Evolutionary conservation across 2,329 filamentous ascomycete species (phyloP), one percentile per base, ranked within the genome.

Genomic region (Juglanconis juglandina): DNA sequence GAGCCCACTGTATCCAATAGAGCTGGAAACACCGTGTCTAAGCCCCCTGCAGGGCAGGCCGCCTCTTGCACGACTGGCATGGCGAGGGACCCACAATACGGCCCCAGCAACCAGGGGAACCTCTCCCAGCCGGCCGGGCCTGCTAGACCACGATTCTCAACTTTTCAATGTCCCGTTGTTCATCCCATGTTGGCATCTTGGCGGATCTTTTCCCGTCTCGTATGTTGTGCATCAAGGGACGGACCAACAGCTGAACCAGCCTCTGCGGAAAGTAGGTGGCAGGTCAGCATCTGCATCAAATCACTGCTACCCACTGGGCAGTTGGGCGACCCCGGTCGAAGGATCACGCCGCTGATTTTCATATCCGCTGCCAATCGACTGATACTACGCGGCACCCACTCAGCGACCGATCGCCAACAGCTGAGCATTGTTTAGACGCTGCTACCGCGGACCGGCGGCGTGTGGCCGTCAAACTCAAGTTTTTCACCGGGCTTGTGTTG

Each of bases 261-360:
- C 41, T 24, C 17, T 47, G 4, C 14, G 44, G 44, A 17, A 48
- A 32, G 24, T 48, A 32, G 10, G 8, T 24, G 24, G 46, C 46
- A 48, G 46, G 46, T 48, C 24, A 48, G 46, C 46, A 48, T 48
- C 17, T 48, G 24, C 24, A 24, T 24, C 2, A 24, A 24, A 24
- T 24, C 35, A 37, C 35, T 37, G 17, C 37, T 14, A 53, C n/a
- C n/a, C 14, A 44, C 32, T 24, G 33, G 34, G 49, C 24, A 41
- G 24, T 14, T 33, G 56, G 47, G 42, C 24, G 11, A 35, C 48
- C 57, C 57, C 49, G 48, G 57, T 51, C 57, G 60, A 62, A 62
- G 60, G 60, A 62, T 62, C 53, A 35, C 42, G 56, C 56, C 58
- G 54, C 53, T 48, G 32, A 33, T 39, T 48, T 56, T 44, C 48